phyloP scores from a whole-genome alignment of 1,284 basidiomycete genomes.

The Tranzscheliella williamsii region DNA sequence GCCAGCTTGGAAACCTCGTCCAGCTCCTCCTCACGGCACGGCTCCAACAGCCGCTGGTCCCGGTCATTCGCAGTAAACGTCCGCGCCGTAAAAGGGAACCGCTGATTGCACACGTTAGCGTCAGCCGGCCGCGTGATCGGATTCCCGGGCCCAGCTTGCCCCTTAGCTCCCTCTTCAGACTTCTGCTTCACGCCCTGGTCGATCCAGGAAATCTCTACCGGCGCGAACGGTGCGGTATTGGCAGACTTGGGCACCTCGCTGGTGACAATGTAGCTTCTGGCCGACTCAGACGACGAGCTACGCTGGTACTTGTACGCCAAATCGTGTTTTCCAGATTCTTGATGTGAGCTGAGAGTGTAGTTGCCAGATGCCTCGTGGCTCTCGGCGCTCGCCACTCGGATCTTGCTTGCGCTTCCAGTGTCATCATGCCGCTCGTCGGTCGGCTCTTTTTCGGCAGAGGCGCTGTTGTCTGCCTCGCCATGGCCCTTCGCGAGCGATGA shows the following conservation, averaged over 20 bases:
- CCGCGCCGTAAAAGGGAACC: conserved; percentile 18
- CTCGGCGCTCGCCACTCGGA: too few species aligned
- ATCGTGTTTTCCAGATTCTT: too few species aligned
- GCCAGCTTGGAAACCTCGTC: conserved; percentile 14
- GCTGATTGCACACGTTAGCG: conserved; percentile 20
- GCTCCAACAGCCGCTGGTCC: conserved; percentile 9
- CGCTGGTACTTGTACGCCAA: too few species aligned
- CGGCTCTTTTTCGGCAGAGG: too few species aligned
- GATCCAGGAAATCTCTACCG: conserved; percentile 18
- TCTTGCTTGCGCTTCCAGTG: too few species aligned
- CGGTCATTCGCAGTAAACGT: conserved; percentile 7
- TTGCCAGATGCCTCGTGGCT: too few species aligned
- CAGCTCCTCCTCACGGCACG: conserved; percentile 9
- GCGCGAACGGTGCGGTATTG: conserved; percentile 17
- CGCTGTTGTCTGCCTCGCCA: too few species aligned
- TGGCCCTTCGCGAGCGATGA: too few species aligned
- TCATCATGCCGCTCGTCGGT: too few species aligned
- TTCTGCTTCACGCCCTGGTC: background rate
- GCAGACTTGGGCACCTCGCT: conserved; percentile 6
- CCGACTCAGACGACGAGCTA: background rate
- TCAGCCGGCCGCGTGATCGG: conserved; percentile 21
- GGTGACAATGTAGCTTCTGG: conserved; percentile 7
- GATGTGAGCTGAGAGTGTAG: too few species aligned
- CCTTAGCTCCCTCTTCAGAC: background rate
- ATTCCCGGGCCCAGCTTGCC: background rate